Evolutionary conservation across 2,329 filamentous ascomycete species (phyloP), one percentile per base, ranked within the genome.

Genomic region (Venturia carpophila): DNA sequence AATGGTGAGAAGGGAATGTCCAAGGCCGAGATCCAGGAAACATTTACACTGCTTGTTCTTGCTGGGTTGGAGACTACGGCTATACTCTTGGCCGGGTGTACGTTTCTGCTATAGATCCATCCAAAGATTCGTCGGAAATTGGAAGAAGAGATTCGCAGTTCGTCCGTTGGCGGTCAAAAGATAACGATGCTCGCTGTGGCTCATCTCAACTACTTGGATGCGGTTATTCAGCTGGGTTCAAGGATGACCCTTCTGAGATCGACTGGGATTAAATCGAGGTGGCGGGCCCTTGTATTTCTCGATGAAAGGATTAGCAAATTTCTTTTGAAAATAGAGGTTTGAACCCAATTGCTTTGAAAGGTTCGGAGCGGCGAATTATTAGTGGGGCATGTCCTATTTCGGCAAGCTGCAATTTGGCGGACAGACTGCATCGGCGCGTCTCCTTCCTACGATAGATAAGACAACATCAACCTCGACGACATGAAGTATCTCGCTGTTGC

Each of bases 11-110:
- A 34, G 24, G 49, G 13, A 6, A 17, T 56, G 49, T 56, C 49
- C 2, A n/a, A 4, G 30, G 49, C 24, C 1, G 49, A 56, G 30
- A 56, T 30, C 6, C 49, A 56, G 15, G 49, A 15, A 17, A 37
- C 24, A 1, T 56, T 56, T 19, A 37, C 5, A 5, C 6, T 56
- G 13, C 11, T 66, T 1, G 41, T 66, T 4, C 17, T 66, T 24
- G 65, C 65, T 17, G 65, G 65, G 5, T 49, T 24, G 30, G 65
- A 66, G 39, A 66, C 65, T 7, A 65, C 45, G 5, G 65, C 63
- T 2, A 65, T 63, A 1, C 5, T 56, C 1, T 37, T 66, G 42
- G 30, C 65, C 10, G 65, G 63, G 4, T 24, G 17, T 19, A 21
- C 41, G 2, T 66, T 47, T 30, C 27, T 45, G 11, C 37, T 66